Conservation (phyloP, 2,329 filamentous ascomycete genomes). For the Alternaria infectoria region DNA sequence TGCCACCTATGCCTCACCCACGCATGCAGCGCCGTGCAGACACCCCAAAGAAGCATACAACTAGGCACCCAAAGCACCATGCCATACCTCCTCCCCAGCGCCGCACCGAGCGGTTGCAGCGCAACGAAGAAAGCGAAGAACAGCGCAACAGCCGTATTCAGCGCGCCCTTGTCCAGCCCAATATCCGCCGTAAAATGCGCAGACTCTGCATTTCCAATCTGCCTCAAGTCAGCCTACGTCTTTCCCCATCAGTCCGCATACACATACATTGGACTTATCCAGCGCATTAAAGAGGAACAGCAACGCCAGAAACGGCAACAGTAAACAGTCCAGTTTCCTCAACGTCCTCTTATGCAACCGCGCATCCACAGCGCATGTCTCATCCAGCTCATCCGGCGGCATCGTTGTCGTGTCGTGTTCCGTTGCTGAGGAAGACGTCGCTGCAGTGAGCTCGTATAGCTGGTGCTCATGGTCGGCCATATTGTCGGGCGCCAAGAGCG, state of each 20-base stretch:
- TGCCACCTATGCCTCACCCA: slow-evolving; percentile 56
- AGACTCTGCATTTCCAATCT: slow-evolving; percentile 61
- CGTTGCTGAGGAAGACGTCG: slow-evolving; percentile 4
- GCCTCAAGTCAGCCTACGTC: too few relatives aligned
- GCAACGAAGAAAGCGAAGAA: slow-evolving; percentile 67
- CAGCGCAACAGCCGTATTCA: slow-evolving; percentile 63
- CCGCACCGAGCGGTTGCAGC: slow-evolving; percentile 63
- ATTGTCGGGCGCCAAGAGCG: slow-evolving; percentile 17
- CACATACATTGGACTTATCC: slow-evolving; percentile 56
- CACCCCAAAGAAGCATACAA: slow-evolving; percentile 63
- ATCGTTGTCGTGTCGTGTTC: slow-evolving; percentile 2
- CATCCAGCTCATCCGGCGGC: slow-evolving; percentile 14
- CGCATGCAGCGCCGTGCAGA: slow-evolving; percentile 57
- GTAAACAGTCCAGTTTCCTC: slow-evolving; percentile 57
- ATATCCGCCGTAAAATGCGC: slow-evolving; percentile 66
- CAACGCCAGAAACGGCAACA: slow-evolving; percentile 59
- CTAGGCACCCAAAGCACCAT: slow-evolving; percentile 63
- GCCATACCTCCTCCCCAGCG: slow-evolving; percentile 63
- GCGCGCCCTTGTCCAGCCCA: slow-evolving; percentile 57
- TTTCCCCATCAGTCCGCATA: too few relatives aligned
- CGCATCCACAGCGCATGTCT: background rate
- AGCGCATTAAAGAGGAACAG: slow-evolving; percentile 61
- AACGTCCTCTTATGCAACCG: slow-evolving; percentile 47
- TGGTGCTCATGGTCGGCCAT: slow-evolving; percentile 13
- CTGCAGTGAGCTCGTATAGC: slow-evolving; percentile 17